Evolutionary conservation across 176 grass and related monocot species (phyloP).

Genomic region (Metroxylon sagu): DNA sequence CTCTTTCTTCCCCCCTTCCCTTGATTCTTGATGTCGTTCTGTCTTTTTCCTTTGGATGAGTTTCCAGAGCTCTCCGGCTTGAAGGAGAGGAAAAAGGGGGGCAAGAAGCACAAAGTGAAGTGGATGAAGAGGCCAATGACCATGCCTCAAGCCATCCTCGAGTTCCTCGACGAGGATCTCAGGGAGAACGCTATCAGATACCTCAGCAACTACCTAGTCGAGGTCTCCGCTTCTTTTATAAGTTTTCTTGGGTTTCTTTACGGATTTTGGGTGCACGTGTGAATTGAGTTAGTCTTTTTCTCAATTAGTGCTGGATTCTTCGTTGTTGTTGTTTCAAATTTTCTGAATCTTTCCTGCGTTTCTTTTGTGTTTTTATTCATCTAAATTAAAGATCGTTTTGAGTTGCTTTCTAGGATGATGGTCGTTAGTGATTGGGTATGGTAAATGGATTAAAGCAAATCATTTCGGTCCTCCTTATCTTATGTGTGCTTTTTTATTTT

Average conservation of each 20-base stretch:
- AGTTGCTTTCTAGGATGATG: too few species aligned
- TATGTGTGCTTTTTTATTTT: too few species aligned
- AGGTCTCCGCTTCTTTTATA: not conserved
- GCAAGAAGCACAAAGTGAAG: slow-evolving; percentile 10
- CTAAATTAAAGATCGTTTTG: too few species aligned
- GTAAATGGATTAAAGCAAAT: too few species aligned
- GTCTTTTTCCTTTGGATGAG: not conserved
- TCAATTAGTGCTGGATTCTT: too few species aligned
- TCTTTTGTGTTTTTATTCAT: too few species aligned
- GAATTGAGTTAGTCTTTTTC: not conserved
- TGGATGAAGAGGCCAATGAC: slow-evolving; percentile 7
- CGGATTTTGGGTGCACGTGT: not conserved
- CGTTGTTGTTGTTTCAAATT: too few species aligned
- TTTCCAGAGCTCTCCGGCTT: not conserved
- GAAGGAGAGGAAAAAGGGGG: not conserved
- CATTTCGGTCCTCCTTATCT: too few species aligned
- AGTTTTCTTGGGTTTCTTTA: not conserved
- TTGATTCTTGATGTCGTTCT: not conserved
- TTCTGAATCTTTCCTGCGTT: too few species aligned
- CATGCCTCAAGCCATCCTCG: slow-evolving; percentile 15
- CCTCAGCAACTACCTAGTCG: slow-evolving; percentile 19
- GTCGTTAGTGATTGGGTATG: too few species aligned
- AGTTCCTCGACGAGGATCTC: slow-evolving; percentile 8
- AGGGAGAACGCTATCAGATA: slow-evolving; percentile 21
- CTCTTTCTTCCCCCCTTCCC: not conserved